phyloP scores from a whole-genome alignment of 2,329 filamentous ascomycete species.

The Arthrobotrys entomopaga region DNA sequence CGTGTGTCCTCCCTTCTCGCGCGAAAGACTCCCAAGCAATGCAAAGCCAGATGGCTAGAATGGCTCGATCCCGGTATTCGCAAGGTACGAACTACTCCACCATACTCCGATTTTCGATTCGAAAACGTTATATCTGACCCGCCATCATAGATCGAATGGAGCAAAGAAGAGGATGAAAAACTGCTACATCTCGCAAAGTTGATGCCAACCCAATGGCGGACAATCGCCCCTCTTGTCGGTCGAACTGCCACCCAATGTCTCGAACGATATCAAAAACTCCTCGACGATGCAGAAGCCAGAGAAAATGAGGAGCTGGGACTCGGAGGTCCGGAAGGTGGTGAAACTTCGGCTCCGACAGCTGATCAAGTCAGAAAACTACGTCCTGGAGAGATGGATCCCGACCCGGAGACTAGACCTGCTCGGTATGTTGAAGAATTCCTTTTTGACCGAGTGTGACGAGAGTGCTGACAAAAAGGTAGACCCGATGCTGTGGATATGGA shows the following conservation, averaged over 20 bases:
- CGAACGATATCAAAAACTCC: conserved; percentile 93
- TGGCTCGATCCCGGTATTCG: conserved; percentile 98
- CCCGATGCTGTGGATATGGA: conserved; percentile 94
- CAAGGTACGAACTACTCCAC: conserved; percentile 66
- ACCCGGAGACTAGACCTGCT: conserved; percentile 94
- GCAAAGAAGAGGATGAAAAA: conserved; percentile 97
- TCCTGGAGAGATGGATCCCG: conserved; percentile 95
- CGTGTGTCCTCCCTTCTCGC: conserved; percentile 96
- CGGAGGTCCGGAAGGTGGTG: conserved; percentile 84
- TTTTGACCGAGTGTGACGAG: neutral
- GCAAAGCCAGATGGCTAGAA: conserved; percentile 97
- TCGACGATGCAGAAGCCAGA: conserved; percentile 92
- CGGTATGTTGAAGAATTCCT: conserved; percentile 68
- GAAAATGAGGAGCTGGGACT: conserved; percentile 84
- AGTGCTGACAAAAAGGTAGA: conserved; percentile 25
- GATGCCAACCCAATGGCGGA: conserved; percentile 99
- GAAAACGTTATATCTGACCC: neutral
- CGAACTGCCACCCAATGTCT: conserved; percentile 96
- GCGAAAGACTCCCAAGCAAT: conserved; percentile 98
- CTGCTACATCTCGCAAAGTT: conserved; percentile 94
- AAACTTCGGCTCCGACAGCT: conserved; percentile 85
- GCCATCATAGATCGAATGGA: conserved; percentile 82
- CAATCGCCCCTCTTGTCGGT: conserved; percentile 95
- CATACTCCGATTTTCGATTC: neutral
- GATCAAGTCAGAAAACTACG: conserved; percentile 89